These are phyloP conservation scores for Microbotryum violaceum DNA, from an alignment of 1,284 basidiomycete species.

Conservation along the genomic window DNA sequence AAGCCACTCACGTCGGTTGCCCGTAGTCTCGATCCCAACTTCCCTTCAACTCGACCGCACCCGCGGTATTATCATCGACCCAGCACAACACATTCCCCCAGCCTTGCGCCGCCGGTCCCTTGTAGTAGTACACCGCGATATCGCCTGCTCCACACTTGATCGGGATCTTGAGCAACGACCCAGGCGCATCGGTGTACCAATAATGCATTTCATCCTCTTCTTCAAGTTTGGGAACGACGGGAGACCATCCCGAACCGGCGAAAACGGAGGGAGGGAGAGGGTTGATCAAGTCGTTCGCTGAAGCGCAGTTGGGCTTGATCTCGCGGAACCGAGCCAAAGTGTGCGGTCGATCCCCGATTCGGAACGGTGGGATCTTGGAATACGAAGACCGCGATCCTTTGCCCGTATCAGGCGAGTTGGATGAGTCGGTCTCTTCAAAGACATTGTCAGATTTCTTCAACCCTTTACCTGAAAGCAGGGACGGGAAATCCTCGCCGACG, in stretches of 20 bases:
- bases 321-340: constrained; percentile 63
- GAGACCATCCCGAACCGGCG: constrained; percentile 79
- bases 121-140: constrained; percentile 66
- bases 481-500: constrained; percentile 32
- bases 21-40: constrained; percentile 43
- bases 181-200: constrained; percentile 73
- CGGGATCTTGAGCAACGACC: constrained; percentile 66
- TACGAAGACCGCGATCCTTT: constrained; percentile 35
- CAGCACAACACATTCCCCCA: constrained; percentile 59
- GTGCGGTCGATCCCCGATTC: constrained; percentile 64
- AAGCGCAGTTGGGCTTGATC: constrained; percentile 78
- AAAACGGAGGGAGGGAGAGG: constrained; percentile 82
- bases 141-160: constrained; percentile 66
- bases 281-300: constrained; percentile 88
- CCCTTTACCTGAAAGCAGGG: constrained; percentile 39
- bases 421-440: constrained; percentile 31
- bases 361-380: constrained; percentile 56
- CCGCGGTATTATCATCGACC: constrained; percentile 49
- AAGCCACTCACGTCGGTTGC: constrained; percentile 44
- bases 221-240: constrained; percentile 56
- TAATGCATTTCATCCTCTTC: constrained; percentile 59
- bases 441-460: constrained; percentile 42
- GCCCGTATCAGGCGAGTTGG: constrained; percentile 20
- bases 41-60: constrained; percentile 50
- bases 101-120: constrained; percentile 52